A percentile compares a stretch with the other conserved stretches of the same genome.
phyloP scores from a whole-genome alignment of 768 basidiomycete species.

The Panaeolus cyanescens region DNA sequence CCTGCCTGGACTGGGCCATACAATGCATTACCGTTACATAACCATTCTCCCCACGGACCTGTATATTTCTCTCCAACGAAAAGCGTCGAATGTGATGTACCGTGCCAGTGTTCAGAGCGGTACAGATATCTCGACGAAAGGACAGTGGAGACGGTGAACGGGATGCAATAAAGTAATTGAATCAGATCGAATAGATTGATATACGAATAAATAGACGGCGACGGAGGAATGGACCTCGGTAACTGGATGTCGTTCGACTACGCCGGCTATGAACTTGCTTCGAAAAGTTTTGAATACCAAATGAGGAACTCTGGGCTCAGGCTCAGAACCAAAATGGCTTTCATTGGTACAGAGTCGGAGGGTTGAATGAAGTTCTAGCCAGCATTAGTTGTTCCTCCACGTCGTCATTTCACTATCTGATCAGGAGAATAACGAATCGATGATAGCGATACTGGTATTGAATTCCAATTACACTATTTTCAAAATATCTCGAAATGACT shows the following conservation, averaged over 20 bases:
- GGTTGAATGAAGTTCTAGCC: background rate
- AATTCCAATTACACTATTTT: background rate
- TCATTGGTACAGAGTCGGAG: background rate
- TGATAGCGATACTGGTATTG: background rate
- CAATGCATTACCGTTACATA: background rate
- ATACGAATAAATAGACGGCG: background rate
- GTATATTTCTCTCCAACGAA: background rate
- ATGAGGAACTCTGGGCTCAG: background rate
- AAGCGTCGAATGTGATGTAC: background rate
- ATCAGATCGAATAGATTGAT: background rate
- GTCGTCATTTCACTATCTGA: too few species aligned
- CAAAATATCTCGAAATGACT: background rate
- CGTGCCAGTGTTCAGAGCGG: background rate
- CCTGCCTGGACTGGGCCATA: background rate
- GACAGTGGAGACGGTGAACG: background rate
- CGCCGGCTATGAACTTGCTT: background rate
- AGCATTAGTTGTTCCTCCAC: background rate
- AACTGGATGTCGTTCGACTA: background rate
- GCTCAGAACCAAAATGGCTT: background rate
- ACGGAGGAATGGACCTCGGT: background rate
- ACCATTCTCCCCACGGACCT: background rate
- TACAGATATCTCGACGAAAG: background rate
- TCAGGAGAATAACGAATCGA: too few species aligned
- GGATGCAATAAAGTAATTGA: too few species aligned
- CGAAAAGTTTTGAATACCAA: background rate